Evolutionary conservation across 2,329 filamentous ascomycete species (phyloP).

Genomic region (Zymoseptoria pseudotritici): DNA sequence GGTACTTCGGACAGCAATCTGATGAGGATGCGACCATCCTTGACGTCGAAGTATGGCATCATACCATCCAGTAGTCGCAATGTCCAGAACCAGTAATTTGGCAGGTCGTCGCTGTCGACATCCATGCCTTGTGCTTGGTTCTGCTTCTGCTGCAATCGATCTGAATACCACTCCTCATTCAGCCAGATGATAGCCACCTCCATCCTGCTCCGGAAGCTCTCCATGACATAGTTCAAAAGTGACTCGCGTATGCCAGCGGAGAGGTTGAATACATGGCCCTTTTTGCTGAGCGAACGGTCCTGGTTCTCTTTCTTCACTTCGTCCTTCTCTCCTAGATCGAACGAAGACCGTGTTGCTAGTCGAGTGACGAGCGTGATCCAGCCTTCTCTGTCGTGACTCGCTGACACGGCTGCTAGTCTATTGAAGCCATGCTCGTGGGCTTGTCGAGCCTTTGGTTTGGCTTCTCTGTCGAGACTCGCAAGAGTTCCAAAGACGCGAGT

Average conservation of each 20-base stretch:
- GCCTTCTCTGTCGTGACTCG: constrained; percentile 74
- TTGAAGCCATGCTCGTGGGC: constrained; percentile 60
- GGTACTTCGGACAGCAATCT: constrained; percentile 90
- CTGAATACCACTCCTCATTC: constrained; percentile 97
- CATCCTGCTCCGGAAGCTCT: constrained; percentile 84
- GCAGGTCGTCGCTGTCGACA: constrained; percentile 13
- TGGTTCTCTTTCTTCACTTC: constrained; percentile 29
- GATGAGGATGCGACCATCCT: constrained; percentile 75
- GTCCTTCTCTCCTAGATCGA: constrained; percentile 55
- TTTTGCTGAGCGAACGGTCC: constrained; percentile 11
- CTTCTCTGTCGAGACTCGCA: constrained; percentile 60
- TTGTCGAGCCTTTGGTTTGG: constrained; percentile 45
- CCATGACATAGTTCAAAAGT: constrained; percentile 77
- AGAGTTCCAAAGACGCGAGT: constrained; percentile 73
- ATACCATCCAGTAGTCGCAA: constrained; percentile 70
- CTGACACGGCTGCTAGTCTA: constrained; percentile 62
- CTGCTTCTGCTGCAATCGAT: constrained; percentile 51
- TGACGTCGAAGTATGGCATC: constrained; percentile 79
- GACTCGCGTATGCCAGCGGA: constrained; percentile 68
- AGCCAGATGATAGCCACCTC: constrained; percentile 90
- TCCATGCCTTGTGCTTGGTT: constrained; percentile 9
- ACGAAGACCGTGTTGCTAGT: constrained; percentile 70
- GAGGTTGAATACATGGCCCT: constrained; percentile 39
- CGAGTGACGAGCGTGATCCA: constrained; percentile 86
- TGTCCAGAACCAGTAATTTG: constrained; percentile 23